phyloP scores from a whole-genome alignment of 202 grass and related monocot genomes.

The Zizania palustris region DNA sequence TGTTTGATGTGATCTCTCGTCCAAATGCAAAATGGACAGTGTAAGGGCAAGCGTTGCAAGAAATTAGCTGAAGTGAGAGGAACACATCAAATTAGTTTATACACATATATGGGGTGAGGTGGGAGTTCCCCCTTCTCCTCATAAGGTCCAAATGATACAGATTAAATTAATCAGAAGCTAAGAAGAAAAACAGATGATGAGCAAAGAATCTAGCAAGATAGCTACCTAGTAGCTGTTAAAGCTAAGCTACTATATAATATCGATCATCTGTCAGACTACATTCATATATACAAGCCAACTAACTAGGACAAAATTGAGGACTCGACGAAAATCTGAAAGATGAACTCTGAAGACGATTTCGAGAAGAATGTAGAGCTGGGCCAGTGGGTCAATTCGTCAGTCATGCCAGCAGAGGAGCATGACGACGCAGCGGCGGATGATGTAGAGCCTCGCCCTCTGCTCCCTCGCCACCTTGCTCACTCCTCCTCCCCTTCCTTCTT shows the following conservation, averaged over 20 bases:
- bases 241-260: not conserved
- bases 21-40: not conserved
- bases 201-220: not conserved
- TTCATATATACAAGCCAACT: not conserved
- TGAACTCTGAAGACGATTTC: not conserved
- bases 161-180: not conserved
- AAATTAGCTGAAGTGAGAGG: not conserved
- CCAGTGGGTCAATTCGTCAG: not conserved
- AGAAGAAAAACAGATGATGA: not conserved
- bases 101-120: too few relatives aligned
- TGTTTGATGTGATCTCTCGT: not conserved
- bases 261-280: not conserved
- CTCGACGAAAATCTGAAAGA: not conserved
- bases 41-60: not conserved
- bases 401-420: slow-evolving; percentile 52
- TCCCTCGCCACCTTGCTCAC: slow-evolving; percentile 39
- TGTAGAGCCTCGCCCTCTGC: slow-evolving; percentile 46
- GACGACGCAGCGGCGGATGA: slow-evolving; percentile 47
- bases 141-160: not conserved
- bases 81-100: not conserved
- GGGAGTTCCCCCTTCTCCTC: not conserved
- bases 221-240: not conserved
- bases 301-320: not conserved
- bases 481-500: slow-evolving; percentile 1
- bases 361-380: not conserved